Base-by-base conservation (phyloP, 495 filamentous ascomycete genomes). In the Neohortaea acidophila region DNA sequence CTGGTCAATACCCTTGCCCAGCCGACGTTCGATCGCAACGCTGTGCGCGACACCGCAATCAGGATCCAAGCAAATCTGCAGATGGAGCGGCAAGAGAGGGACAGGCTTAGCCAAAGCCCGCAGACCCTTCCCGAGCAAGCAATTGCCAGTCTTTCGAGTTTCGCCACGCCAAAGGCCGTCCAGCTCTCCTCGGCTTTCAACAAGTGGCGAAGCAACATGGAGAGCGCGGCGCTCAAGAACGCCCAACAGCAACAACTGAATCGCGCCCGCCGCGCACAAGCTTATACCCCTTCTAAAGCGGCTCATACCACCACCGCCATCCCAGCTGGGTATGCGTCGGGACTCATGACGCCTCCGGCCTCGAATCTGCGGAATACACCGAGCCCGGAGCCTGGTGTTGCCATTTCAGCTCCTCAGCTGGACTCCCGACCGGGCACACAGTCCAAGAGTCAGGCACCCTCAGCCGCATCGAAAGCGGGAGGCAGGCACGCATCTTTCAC, bases 11-110 rank as follows among this genome's bases (percentile, higher is more conserved):
- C 77, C 10, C 67, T 96, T 21, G 75, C 76, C 7, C 61, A 74
- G 37, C 79, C 84, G 2, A 61, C 67, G 25, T 84, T 79, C 54
- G 75, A 94, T 60, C 67, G 69, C 23, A 69, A 80, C 43, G 67
- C 70, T 12, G 77, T 94, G 39, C 79, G 77, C 44, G 85, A 96
- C 55, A 82, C 84, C 8, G 84, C 85, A 22, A 94, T 94, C 47
- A 76, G 89, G 6, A 71, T 97, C 40, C 84, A 82, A 52, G 81
- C 91, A 14, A 94, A 89, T 50, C 68, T 97, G 13, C 81, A 96
- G 56, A 97, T 97, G 89, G 85, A 96, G 51, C 81, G 82, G 56
- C 84, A 93, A 52, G 89, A 92, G 55, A 79, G 79, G 14, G 91
- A 96, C 51, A 65, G 80, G 38, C 69, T 79, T 29, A 38, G 33